Percentiles rank a stretch among this genome's conserved stretches.
These are phyloP conservation scores for Eucalyptus regnans DNA, from an alignment of 345 rosid species.

Conservation along the genomic window DNA sequence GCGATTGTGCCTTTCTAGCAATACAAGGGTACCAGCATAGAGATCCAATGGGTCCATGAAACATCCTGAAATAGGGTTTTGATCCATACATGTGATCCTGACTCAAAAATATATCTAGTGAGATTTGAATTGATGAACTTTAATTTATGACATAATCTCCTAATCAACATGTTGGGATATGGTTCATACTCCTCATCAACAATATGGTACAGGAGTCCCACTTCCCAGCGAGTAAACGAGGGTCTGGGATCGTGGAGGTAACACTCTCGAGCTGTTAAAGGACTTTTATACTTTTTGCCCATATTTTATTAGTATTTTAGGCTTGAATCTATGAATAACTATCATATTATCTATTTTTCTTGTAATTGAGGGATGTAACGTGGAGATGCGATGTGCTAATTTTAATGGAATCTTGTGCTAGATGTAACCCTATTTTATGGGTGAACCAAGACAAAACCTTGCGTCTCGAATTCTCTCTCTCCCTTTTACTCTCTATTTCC, in stretches of 20 bases:
- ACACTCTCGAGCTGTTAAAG: fast-evolving
- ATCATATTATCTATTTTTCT: too few species aligned
- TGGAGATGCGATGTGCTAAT: not conserved
- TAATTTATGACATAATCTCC: too few species aligned
- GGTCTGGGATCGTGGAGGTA: not conserved
- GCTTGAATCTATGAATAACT: too few species aligned
- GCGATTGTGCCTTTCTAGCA: not conserved
- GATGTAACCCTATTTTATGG: not conserved
- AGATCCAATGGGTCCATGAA: not conserved
- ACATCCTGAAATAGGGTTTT: not conserved
- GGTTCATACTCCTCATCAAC: fast-evolving
- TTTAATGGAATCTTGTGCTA: not conserved
- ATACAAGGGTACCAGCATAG: not conserved
- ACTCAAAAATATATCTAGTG: not conserved
- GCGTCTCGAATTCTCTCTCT: not conserved
- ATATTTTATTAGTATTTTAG: not conserved
- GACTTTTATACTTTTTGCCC: not conserved
- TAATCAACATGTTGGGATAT: fast-evolving
- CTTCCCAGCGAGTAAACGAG: fast-evolving
- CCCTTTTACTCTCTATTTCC: not conserved
- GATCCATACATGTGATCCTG: not conserved
- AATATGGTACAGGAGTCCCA: fast-evolving
- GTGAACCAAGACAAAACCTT: fast-evolving
- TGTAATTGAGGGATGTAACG: not conserved
- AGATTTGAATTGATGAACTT: not conserved